Conservation (phyloP, 257 asterid species). For the Cruciata laevipes region DNA sequence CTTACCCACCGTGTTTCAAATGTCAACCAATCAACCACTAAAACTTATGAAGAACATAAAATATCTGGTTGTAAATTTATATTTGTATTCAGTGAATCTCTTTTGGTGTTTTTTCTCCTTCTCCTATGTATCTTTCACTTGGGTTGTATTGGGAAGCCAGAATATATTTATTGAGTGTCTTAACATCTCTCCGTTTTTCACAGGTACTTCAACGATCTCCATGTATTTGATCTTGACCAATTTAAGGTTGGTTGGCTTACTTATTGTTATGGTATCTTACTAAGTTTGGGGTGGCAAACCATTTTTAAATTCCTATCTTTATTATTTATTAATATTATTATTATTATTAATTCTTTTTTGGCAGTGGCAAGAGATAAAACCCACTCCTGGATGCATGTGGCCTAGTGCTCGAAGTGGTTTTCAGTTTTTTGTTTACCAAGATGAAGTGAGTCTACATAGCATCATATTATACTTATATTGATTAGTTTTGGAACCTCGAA, state of each 20-base stretch:
- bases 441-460: constrained; percentile 45
- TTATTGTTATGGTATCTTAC: background rate
- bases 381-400: constrained; percentile 90
- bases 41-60: background rate
- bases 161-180: background rate
- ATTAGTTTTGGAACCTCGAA: constrained; percentile 8
- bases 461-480: constrained; percentile 6
- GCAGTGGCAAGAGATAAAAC: constrained; percentile 98
- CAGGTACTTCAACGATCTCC: constrained; percentile 91
- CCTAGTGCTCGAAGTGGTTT: constrained; percentile 98
- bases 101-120: background rate
- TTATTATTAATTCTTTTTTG: constrained; percentile 13
- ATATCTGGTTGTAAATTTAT: background rate
- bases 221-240: constrained; percentile 89
- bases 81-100: background rate
- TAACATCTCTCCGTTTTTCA: constrained; percentile 7
- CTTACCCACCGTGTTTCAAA: background rate
- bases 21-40: background rate
- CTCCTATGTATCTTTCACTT: background rate
- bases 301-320: background rate
- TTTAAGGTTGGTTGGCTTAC: constrained; percentile 51
- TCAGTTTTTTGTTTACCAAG: constrained; percentile 84
- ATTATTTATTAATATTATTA: too few species aligned
- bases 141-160: background rate
- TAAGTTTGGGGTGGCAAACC: background rate